Evolutionary conservation across 1,284 basidiomycete genomes (phyloP).

Genomic region (Trichosporon sp.): DNA sequence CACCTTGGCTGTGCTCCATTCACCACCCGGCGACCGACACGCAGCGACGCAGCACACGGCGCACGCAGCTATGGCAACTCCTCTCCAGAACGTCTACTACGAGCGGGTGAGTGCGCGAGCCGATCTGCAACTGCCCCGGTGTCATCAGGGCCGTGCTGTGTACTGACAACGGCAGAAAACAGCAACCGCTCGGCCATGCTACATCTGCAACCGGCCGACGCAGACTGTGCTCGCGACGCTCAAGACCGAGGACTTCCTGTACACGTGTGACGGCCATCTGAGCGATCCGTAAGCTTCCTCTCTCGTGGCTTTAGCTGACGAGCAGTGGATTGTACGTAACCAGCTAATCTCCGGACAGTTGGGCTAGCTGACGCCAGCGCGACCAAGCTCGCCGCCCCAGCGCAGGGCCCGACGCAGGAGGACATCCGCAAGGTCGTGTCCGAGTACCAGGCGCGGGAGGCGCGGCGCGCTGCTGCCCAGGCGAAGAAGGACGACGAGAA

Average conservation of each 20-base stretch:
- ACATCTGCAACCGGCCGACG: conserved; percentile 45
- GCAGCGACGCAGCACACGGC: no score
- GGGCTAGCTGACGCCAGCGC: conserved; percentile 30
- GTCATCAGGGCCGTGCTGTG: no score
- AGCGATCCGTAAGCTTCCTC: conserved; percentile 38
- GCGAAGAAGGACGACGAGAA: conserved; percentile 22
- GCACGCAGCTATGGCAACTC: conserved; percentile 1
- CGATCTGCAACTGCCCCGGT: neutral
- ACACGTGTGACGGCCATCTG: conserved; percentile 46
- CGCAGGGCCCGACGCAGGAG: conserved; percentile 37
- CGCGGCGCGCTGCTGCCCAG: conserved; percentile 23
- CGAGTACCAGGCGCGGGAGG: conserved; percentile 43
- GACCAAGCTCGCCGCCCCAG: conserved; percentile 31
- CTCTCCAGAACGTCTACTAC: conserved; percentile 47
- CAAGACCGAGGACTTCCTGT: conserved; percentile 47
- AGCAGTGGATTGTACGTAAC: conserved; percentile 26
- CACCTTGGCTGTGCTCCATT: neutral
- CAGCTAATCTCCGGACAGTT: neutral
- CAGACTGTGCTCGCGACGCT: conserved; percentile 45
- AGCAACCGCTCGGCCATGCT: conserved; percentile 43
- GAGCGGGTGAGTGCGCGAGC: conserved; percentile 31
- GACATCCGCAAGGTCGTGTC: conserved; percentile 48
- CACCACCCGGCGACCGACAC: neutral
- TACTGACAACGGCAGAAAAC: conserved; percentile 32
- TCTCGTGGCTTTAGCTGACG: neutral